These are phyloP conservation scores for Acanthamoeba pearcei DNA, from an alignment of 208 protist genomes.

Conservation along the genomic window DNA sequence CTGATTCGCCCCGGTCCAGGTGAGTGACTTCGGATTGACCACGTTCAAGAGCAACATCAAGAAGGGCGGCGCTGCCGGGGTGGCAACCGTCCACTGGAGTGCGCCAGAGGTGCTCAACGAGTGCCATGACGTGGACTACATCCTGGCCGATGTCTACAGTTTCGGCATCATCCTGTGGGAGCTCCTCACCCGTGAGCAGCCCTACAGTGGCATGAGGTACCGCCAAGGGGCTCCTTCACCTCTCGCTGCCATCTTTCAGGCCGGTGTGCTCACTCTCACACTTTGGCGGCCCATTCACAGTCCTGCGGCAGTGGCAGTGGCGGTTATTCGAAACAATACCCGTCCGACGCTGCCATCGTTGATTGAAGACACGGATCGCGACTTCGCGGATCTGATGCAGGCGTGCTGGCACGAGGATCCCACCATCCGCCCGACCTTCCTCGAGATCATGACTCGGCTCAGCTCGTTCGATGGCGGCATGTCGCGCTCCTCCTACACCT, in stretches of 20 bases:
- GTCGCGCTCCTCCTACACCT: conserved; percentile 64
- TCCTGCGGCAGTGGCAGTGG: conserved; percentile 11
- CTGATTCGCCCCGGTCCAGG: conserved; percentile 57
- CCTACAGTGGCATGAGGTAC: conserved; percentile 40
- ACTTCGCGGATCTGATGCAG: conserved; percentile 35
- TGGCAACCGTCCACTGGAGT: background rate
- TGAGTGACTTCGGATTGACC: conserved; percentile 63
- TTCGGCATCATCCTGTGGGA: conserved; percentile 68
- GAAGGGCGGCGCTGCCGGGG: background rate
- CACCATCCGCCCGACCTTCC: conserved; percentile 45
- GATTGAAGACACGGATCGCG: background rate
- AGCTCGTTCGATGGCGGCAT: background rate
- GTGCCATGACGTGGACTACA: background rate
- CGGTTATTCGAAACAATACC: background rate
- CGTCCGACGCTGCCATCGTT: background rate
- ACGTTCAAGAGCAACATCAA: conserved; percentile 31
- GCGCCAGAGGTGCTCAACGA: conserved; percentile 9
- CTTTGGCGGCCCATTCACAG: background rate
- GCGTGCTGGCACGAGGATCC: conserved; percentile 10
- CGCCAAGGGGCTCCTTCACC: background rate
- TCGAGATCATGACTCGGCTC: conserved; percentile 62
- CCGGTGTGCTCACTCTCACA: too few relatives aligned
- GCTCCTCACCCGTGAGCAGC: conserved; percentile 13
- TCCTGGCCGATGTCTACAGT: conserved; percentile 31
- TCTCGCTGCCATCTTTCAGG: too few relatives aligned